Base-by-base conservation (phyloP, 768 basidiomycete species). In the Psilocybe sp. region DNA sequence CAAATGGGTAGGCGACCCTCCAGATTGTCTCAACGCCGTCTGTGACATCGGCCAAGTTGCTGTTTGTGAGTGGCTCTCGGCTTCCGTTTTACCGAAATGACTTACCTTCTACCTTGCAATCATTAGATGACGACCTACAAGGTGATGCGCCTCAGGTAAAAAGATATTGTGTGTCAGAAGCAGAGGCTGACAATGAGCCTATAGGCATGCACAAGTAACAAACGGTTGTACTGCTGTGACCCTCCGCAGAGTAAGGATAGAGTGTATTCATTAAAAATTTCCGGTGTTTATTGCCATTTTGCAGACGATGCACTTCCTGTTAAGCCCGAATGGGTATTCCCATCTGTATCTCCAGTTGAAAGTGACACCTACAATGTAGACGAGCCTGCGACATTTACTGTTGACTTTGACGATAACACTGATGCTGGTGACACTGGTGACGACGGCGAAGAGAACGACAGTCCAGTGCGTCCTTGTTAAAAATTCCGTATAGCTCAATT, bases 221-320 rank as follows among this genome's bases (percentile, higher is more conserved):
- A 54, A n/a, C 49, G 57, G 34, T 54, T 56, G 23, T 61, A 54
- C 47, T 61, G 57, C 40, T 61, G 60, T 43, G 50, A 61, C 16
- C 50, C 58, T 13, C 53, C 54, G 20, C 44, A 49, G 16, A 48
- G 44, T 53, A 18, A 47, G 23, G 23, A 28, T 28, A 4, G 23
- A 28, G 23, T 7, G 23, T 7, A 3, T 28, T 28, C 23, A 28
- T 28, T 7, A 28, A 28, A 28, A 28, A 28, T 28, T 28, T 28
- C 7, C 7, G 23, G 7, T 28, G 23, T 7, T 28, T 7, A 28
- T 28, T 28, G 7, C 7, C 23, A 28, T 28, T 28, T 28, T 28
- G 23, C 23, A 28, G 23, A 28, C 7, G 23, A 28, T 7, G 23
- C 23, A 4, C 23, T 28, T 28, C 23, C 23, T 28, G 23, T 28